Conservation (phyloP, 805 yeast species). For the Candida xiaguanensis region DNA sequence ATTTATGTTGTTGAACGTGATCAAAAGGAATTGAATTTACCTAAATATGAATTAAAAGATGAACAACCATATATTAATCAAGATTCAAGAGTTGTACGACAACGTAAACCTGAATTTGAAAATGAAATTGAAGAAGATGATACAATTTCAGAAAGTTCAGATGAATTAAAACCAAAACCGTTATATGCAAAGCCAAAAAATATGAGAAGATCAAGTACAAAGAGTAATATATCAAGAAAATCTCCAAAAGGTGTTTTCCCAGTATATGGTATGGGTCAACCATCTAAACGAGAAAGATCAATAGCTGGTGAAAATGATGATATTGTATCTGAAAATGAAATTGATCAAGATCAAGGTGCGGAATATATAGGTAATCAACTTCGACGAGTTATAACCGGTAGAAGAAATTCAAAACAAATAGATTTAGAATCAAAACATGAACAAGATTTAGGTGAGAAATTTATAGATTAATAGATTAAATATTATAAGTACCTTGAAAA, state of each 20-base stretch:
- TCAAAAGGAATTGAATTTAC: conserved; percentile 56
- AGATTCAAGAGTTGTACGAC: conserved; percentile 75
- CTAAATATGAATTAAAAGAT: conserved; percentile 67
- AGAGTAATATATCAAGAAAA: conserved; percentile 11
- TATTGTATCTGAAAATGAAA: background rate
- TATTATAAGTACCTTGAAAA: conserved; percentile 26
- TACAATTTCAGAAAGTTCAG: background rate
- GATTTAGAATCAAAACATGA: conserved; percentile 7
- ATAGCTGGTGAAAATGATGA: conserved; percentile 40
- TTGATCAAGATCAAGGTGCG: conserved; percentile 13
- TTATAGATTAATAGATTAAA: background rate
- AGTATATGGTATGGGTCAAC: conserved; percentile 72
- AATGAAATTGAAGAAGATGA: conserved; percentile 1
- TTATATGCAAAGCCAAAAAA: background rate
- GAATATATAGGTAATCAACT: conserved; percentile 20
- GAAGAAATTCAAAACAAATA: conserved; percentile 5
- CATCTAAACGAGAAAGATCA: conserved; percentile 51
- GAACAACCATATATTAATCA: conserved; percentile 76
- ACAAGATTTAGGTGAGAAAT: conserved; percentile 1
- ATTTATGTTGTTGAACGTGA: conserved; percentile 70
- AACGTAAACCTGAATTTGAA: conserved; percentile 7
- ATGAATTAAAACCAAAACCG: conserved; percentile 4
- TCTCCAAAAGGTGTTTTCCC: conserved; percentile 82
- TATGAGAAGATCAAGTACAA: conserved; percentile 8
- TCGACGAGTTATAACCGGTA: conserved; percentile 15